Percentiles rank a stretch among this genome's conserved stretches.
These are phyloP conservation scores for Pezicula carpinea DNA, from an alignment of 2,329 filamentous ascomycete species.

Conservation along the genomic window DNA sequence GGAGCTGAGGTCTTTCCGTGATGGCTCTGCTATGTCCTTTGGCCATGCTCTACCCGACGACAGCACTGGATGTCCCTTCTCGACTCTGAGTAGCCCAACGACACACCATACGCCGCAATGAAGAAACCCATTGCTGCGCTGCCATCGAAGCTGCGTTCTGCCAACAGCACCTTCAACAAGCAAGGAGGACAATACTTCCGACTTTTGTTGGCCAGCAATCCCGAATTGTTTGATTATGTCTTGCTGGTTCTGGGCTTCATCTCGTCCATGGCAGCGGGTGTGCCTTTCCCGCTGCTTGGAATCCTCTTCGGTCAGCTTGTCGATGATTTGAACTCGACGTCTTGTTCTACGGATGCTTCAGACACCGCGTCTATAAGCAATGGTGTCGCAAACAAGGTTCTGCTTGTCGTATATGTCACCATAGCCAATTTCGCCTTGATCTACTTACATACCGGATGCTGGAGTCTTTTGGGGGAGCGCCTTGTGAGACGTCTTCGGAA, in stretches of 20 bases:
- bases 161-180: neutral
- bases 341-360: slow-evolving; percentile 21
- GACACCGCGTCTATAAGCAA: slow-evolving; percentile 1
- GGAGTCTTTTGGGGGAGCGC: slow-evolving; percentile 50
- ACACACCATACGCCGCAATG: no score
- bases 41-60: no score
- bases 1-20: no score
- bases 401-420: slow-evolving; percentile 58
- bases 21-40: no score
- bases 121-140: no score
- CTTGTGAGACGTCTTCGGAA: slow-evolving; percentile 50
- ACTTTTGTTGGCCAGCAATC: slow-evolving; percentile 12
- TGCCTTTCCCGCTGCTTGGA: slow-evolving; percentile 59
- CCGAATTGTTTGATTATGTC: slow-evolving; percentile 20
- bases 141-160: neutral
- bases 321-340: slow-evolving; percentile 54
- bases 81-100: no score
- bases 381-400: slow-evolving; percentile 40
- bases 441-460: slow-evolving; percentile 58
- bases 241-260: slow-evolving; percentile 35
- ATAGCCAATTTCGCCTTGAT: slow-evolving; percentile 59
- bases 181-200: slow-evolving; percentile 9
- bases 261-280: slow-evolving; percentile 49
- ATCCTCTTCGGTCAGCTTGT: slow-evolving; percentile 62
- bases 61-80: no score